Percentiles rank a stretch among this genome's conserved stretches.
Conservation (phyloP, 495 filamentous ascomycete genomes). For the Tirmania nivea region DNA sequence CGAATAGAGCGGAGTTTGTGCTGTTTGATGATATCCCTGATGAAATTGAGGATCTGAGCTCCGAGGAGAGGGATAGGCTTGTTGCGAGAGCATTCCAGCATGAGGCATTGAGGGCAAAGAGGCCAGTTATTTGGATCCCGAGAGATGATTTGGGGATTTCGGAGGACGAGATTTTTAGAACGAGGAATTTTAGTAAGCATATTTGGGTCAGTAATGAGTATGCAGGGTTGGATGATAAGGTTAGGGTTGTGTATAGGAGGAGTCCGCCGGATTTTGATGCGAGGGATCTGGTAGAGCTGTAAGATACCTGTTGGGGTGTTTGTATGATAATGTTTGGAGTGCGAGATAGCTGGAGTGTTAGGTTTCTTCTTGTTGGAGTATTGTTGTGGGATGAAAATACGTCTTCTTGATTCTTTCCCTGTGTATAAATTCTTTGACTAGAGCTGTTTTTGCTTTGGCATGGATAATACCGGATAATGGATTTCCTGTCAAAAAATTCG, state of each 20-base stretch:
- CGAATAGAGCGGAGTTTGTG: slow-evolving; percentile 34
- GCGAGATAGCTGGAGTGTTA: too few species aligned
- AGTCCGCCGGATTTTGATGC: slow-evolving; percentile 86
- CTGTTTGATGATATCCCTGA: slow-evolving; percentile 74
- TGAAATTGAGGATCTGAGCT: slow-evolving; percentile 82
- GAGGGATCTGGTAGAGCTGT: slow-evolving; percentile 71
- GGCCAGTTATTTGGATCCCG: slow-evolving; percentile 87
- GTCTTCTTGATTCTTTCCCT: too few species aligned
- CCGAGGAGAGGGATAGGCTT: slow-evolving; percentile 69
- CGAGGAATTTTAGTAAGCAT: slow-evolving; percentile 50
- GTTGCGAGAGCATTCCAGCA: slow-evolving; percentile 83
- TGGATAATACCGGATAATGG: too few species aligned
- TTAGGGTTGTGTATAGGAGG: slow-evolving; percentile 63
- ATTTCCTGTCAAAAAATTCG: too few species aligned
- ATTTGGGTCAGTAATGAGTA: slow-evolving; percentile 92
- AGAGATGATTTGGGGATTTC: slow-evolving; percentile 75
- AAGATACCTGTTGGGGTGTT: neutral
- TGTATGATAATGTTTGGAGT: too few species aligned
- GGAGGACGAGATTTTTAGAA: slow-evolving; percentile 72
- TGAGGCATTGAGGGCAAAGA: slow-evolving; percentile 59
- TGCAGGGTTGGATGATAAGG: slow-evolving; percentile 64
- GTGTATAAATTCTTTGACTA: too few species aligned
- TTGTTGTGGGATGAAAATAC: too few species aligned
- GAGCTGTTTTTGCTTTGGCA: too few species aligned
- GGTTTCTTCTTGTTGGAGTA: too few species aligned